A percentile compares a stretch with the other conserved stretches of the same genome.
These are phyloP conservation scores for Colletotrichum cordylinicola DNA, from an alignment of 2,329 filamentous ascomycete species.

Conservation along the genomic window DNA sequence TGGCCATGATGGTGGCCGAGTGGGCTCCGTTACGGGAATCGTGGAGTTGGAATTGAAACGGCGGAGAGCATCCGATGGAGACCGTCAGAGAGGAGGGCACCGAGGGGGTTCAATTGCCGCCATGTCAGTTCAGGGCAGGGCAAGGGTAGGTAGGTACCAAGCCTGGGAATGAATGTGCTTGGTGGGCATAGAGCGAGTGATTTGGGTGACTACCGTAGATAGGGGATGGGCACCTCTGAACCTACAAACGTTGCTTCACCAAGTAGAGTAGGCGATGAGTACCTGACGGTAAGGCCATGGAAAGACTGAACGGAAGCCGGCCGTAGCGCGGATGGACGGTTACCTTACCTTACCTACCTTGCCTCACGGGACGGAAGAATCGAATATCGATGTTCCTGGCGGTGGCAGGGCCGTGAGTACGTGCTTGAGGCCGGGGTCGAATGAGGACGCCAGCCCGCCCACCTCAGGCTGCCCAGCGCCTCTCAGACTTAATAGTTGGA, in stretches of 20 bases:
- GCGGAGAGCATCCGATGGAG: not conserved
- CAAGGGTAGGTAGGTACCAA: not conserved
- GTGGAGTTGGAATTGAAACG: constrained; percentile 8
- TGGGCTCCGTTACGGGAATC: constrained; percentile 1
- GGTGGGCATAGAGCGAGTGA: no score
- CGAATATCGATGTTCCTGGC: not conserved
- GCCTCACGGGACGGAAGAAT: not conserved
- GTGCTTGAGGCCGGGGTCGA: not conserved
- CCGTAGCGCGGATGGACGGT: not conserved
- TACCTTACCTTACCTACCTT: not conserved
- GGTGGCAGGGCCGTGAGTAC: not conserved
- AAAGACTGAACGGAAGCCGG: not conserved
- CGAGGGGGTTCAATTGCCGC: not conserved
- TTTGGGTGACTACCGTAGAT: no score
- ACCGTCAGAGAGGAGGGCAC: not conserved
- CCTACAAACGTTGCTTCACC: not conserved
- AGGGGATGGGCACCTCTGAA: not conserved
- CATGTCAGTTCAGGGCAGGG: not conserved
- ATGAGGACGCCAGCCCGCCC: not conserved
- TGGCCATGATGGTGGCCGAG: not conserved
- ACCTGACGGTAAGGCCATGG: not conserved
- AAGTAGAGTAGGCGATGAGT: not conserved
- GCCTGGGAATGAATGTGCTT: no score
- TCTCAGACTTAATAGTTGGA: not conserved
- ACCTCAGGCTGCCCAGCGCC: not conserved